These are phyloP conservation scores for Trametes maxima DNA, from an alignment of 768 basidiomycete species.

Conservation along the genomic window DNA sequence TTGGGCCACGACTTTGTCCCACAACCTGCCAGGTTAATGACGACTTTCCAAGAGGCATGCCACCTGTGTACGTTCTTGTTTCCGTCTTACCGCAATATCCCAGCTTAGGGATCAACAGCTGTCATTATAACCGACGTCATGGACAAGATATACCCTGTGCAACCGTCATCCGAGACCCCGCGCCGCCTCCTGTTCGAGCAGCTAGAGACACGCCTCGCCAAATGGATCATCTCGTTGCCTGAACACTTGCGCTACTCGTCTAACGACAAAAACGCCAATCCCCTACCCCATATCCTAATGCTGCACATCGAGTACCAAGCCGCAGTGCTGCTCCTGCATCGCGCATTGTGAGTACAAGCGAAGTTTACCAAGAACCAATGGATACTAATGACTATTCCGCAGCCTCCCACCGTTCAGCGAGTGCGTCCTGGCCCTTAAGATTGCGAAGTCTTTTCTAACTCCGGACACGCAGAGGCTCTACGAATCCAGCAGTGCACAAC, in stretches of 20 bases:
- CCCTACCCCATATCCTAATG: constrained; percentile 66
- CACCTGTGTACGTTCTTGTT: constrained; percentile 53
- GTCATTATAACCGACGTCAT: constrained; percentile 69
- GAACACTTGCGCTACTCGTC: constrained; percentile 63
- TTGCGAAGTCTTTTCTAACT: neutral
- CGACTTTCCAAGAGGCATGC: constrained; percentile 56
- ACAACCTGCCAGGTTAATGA: constrained; percentile 51
- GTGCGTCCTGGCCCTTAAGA: constrained; percentile 40
- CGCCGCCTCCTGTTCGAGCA: constrained; percentile 52
- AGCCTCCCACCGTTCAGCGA: constrained; percentile 77
- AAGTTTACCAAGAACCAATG: neutral
- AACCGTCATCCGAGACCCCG: constrained; percentile 45
- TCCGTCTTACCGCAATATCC: neutral
- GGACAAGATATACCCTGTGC: constrained; percentile 70
- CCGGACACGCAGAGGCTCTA: neutral
- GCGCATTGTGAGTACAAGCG: constrained; percentile 67
- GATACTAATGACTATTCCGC: constrained; percentile 16
- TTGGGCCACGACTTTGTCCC: constrained; percentile 45
- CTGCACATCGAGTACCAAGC: constrained; percentile 79
- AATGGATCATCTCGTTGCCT: constrained; percentile 73
- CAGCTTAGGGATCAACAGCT: constrained; percentile 40
- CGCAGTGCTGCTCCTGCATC: constrained; percentile 70
- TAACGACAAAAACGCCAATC: constrained; percentile 51
- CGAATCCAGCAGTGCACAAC: constrained; percentile 11
- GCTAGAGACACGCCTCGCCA: constrained; percentile 69